Percentiles rank a stretch among this genome's conserved stretches.
Evolutionary conservation across 139 green algal species (phyloP).

Genomic region (Coelastrella sp.): DNA sequence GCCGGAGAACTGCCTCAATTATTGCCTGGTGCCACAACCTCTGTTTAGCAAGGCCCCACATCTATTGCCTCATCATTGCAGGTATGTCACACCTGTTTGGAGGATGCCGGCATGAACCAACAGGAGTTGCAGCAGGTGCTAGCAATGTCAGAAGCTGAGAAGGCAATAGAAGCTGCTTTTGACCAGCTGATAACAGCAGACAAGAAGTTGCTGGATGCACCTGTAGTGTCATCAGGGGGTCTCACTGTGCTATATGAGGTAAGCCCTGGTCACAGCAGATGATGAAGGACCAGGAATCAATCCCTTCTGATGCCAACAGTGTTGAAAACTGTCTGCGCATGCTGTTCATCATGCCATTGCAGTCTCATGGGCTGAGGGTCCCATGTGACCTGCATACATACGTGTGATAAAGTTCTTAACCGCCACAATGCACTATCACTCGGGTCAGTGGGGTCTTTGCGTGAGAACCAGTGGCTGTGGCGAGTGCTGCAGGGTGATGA

Average conservation of each 20-base stretch:
- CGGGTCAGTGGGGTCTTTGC: background rate
- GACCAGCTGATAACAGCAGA: background rate
- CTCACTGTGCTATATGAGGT: slow-evolving; percentile 33
- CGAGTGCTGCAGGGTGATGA: slow-evolving; percentile 38
- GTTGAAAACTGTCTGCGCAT: no score
- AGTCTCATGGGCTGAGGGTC: no score
- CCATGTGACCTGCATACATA: no score
- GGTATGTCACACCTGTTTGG: slow-evolving; percentile 11
- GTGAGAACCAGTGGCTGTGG: background rate
- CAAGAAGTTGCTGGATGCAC: background rate
- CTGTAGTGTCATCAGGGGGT: background rate
- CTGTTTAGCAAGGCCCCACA: background rate
- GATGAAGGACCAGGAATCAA: no score
- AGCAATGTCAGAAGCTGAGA: background rate
- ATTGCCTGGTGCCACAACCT: background rate
- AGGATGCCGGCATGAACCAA: background rate
- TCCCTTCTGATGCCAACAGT: no score
- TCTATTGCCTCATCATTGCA: background rate
- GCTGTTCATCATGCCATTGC: no score
- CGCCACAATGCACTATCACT: background rate
- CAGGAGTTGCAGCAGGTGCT: background rate
- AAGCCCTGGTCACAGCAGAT: background rate
- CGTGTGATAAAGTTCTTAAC: no score
- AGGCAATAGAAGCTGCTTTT: slow-evolving; percentile 18
- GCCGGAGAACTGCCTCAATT: background rate